Base-by-base conservation (phyloP, 1,139 yeast genomes). In the Suhomyces bolitotheri region DNA sequence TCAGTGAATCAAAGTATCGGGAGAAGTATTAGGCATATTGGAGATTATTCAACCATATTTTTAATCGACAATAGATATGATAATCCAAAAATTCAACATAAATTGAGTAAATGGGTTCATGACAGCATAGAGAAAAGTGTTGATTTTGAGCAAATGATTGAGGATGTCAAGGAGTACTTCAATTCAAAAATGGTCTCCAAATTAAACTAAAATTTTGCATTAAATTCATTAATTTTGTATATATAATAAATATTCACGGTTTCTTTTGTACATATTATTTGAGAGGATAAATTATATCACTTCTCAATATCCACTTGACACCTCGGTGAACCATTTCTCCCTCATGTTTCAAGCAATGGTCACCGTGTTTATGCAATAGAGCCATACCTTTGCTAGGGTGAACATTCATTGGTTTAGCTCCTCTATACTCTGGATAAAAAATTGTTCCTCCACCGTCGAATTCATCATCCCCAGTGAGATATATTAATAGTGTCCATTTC, bases 1-100 rank as follows among this genome's bases (percentile, higher is more conserved):
- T 85, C 96, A 0, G 88, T 90, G 2, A 90, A 90, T 54, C 98
- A 90, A 60, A 81, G 95, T 60, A 82, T 92, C 13, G 98, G 97
- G 1, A 73, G 98, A 49, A 88, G 97, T 14, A 90, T 90, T 25
- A 68, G 98, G 40, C 96, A 90, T 57, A 73, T 73, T 17, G 71
- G 75, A 29, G 98, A 92, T 58, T 89, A 85, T 52, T 82, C 97
- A 0, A 71, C 78, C 11, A 83, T 92, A 9, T 78, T 76, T 47
- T 64, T 90, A 26, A 53, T 90, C 8, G 98, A 92, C 54, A 58
- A 61, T 25, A 65, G 97, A 38, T 92, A 78, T 48, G 52, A 49
- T 2, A 56, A 54, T 1, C 50, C 55, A 0, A 60, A 71, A 23
- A 80, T 88, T 17, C 80, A 75, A 48, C 43, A 47, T 1, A 88